Percentiles rank a stretch among this genome's conserved stretches.
phyloP scores from a whole-genome alignment of 805 yeast genomes.

The Metschnikowia dekortorum region DNA sequence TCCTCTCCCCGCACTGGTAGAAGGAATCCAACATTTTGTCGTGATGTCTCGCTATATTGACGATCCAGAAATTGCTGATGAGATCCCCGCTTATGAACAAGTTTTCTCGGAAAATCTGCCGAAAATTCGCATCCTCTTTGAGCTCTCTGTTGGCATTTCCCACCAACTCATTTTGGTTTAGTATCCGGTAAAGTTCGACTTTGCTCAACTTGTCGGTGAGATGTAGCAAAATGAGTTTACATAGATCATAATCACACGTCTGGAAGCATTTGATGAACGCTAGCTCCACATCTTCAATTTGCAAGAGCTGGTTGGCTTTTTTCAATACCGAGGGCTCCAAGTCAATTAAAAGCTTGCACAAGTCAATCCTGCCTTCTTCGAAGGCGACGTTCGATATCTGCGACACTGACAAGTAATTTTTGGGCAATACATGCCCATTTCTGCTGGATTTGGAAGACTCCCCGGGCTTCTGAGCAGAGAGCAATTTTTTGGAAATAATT shows the following conservation, averaged over 20 bases:
- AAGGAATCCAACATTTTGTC: conserved; percentile 23
- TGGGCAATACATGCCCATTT: conserved; percentile 9
- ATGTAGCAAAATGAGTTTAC: conserved; percentile 51
- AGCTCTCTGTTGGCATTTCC: conserved; percentile 20
- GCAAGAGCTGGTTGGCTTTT: conserved; percentile 56
- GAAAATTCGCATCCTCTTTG: conserved; percentile 13
- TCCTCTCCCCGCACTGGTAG: conserved; percentile 29
- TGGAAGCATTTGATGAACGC: conserved; percentile 68
- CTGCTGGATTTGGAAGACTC: conserved; percentile 23
- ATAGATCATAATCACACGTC: conserved; percentile 56
- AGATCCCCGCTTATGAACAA: conserved; percentile 34
- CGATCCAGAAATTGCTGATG: conserved; percentile 35
- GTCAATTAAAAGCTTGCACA: conserved; percentile 65
- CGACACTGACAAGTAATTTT: conserved; percentile 46
- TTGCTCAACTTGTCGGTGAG: conserved; percentile 52
- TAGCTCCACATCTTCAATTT: conserved; percentile 65
- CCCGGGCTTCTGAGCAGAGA: conserved; percentile 14
- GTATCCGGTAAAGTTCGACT: conserved; percentile 65
- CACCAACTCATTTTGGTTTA: conserved; percentile 45
- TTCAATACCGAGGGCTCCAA: conserved; percentile 61
- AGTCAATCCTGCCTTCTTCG: conserved; percentile 72
- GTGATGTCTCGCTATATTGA: conserved; percentile 25
- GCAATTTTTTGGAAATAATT: conserved; percentile 45
- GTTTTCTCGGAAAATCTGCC: conserved; percentile 14
- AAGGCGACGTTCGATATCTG: conserved; percentile 61